These are phyloP conservation scores for Aspergillus leporis DNA, from an alignment of 495 filamentous ascomycete species.

Conservation along the genomic window DNA sequence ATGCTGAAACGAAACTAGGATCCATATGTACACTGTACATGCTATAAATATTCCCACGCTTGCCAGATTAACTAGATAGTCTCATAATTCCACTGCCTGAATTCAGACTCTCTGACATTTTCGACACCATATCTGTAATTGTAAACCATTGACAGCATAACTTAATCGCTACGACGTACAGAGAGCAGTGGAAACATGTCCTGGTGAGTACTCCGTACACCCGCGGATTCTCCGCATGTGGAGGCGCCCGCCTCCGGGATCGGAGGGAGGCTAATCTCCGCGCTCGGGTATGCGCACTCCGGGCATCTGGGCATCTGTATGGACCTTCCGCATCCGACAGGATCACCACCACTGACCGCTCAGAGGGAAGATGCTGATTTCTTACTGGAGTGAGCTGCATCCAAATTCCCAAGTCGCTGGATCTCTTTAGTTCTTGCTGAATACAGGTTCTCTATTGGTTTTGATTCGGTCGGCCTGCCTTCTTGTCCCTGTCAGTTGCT, in stretches of 20 bases:
- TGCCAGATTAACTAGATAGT: background rate
- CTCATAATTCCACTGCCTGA: background rate
- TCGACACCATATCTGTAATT: background rate
- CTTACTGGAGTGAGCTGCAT: background rate
- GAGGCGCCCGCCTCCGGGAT: background rate
- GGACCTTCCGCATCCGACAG: background rate
- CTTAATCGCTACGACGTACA: no score
- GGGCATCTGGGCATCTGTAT: background rate
- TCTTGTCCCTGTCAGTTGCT: background rate
- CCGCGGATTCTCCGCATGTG: constrained; percentile 1
- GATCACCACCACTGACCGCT: background rate
- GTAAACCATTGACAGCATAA: background rate
- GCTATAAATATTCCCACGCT: background rate
- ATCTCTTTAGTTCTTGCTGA: background rate
- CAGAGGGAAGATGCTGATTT: background rate
- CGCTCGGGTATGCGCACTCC: background rate
- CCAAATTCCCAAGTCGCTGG: background rate
- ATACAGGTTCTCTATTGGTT: background rate
- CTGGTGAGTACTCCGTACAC: no score
- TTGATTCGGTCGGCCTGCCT: background rate
- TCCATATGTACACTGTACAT: no score
- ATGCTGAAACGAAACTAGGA: background rate
- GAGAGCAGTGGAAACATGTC: no score
- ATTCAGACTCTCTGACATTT: background rate
- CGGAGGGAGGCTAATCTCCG: constrained; percentile 1